These are phyloP conservation scores for Gleditsia sinensis DNA, from an alignment of 306 rosid species.

Conservation along the genomic window DNA sequence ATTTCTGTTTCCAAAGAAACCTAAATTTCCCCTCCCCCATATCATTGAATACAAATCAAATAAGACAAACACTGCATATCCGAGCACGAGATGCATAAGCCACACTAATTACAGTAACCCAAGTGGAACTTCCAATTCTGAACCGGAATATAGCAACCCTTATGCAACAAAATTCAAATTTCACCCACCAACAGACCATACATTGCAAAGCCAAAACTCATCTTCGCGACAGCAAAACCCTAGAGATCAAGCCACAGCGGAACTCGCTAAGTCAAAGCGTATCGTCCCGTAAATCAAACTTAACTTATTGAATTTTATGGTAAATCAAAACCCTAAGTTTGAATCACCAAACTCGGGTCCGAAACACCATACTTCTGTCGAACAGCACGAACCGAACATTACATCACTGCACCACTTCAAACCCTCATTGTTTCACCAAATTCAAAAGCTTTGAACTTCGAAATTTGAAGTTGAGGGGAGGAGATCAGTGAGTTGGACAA, in stretches of 20 bases:
- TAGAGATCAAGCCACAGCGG: slow-evolving; percentile 71
- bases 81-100: slow-evolving; percentile 31
- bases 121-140: slow-evolving; percentile 39
- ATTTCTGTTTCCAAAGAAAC: slow-evolving; percentile 54
- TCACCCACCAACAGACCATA: slow-evolving; percentile 42
- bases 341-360: slow-evolving; percentile 44
- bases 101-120: slow-evolving; percentile 42
- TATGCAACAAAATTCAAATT: slow-evolving; percentile 42
- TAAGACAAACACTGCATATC: slow-evolving; percentile 31
- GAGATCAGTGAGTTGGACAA: slow-evolving; percentile 63
- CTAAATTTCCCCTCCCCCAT: slow-evolving; percentile 51
- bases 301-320: slow-evolving; percentile 36
- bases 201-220: slow-evolving; percentile 78
- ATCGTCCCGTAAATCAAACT: slow-evolving; percentile 35
- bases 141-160: slow-evolving; percentile 39
- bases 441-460: slow-evolving; percentile 48
- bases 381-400: slow-evolving; percentile 47
- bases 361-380: slow-evolving; percentile 33
- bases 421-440: slow-evolving; percentile 47
- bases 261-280: slow-evolving; percentile 45
- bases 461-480: slow-evolving; percentile 47
- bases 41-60: slow-evolving; percentile 48
- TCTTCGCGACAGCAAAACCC: slow-evolving; percentile 69
- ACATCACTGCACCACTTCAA: slow-evolving; percentile 53
- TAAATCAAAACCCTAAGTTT: slow-evolving; percentile 74